Base-by-base conservation (phyloP, 306 rosid genomes). In the Pyrus pyrifolia region DNA sequence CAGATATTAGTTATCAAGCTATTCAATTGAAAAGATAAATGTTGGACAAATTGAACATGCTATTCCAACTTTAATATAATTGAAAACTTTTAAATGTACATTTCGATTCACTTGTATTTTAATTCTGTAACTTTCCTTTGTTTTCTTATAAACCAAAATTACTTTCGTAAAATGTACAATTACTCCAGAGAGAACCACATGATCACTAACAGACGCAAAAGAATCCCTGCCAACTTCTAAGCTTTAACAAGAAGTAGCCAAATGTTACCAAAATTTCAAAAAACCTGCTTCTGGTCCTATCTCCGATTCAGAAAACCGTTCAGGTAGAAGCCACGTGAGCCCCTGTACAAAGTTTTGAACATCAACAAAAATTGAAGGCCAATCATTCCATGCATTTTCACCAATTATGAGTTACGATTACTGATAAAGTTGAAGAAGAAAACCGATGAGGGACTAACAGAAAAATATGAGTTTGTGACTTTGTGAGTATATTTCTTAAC, bases 221-320 rank as follows among this genome's bases (percentile, higher is more conserved):
- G 45, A 45, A 68, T 35, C 67, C 79, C 71, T 59, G 69, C 52
- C 76, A 71, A 67, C 70, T 66, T 73, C 75, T 46, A 78, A 78
- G 80, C 82, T 71, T 73, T 18, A 30, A 79, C 78, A 86, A 84
- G 87, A 81, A 86, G 91, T 69, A 81, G 88, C 86, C 86, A 87
- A 87, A 87, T 77, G 92, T 87, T 88, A 90, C 88, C 93, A 92
- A 89, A 92, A 80, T 63, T 92, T 89, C 97, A 92, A 91, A 87
- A 95, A 87, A 95, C 99, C 97, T 95, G 99, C 97, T 95, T 95
- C 99, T 81, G 99, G 99, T 78, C 90, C 99, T 82, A 95, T 95
- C 83, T 95, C 99, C 79, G 99, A 92, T 61, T 87, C 88, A 25
- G 99, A 95, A 83, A 95, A 95, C 25, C 97, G 88, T 81, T 95